These are phyloP conservation scores for Trichophyton benhamiae DNA, from an alignment of 2,329 filamentous ascomycete genomes.

Conservation along the genomic window DNA sequence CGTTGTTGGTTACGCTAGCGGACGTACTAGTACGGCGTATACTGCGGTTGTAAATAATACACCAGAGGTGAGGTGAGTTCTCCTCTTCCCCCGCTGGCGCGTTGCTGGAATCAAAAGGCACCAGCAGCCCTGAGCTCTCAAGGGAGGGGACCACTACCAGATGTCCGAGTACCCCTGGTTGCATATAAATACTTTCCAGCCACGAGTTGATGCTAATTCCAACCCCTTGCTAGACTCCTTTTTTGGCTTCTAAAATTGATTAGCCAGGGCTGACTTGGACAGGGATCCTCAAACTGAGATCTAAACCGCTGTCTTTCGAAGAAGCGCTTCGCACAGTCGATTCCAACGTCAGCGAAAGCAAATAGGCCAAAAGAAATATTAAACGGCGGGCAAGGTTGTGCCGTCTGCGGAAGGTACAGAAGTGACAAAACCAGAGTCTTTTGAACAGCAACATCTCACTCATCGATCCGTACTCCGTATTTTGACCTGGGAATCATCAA, in stretches of 20 bases:
- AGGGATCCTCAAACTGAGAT: slow-evolving; percentile 4
- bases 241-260: slow-evolving; percentile 4
- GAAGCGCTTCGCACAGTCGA: not conserved
- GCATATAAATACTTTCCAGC: slow-evolving; percentile 2
- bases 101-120: not conserved
- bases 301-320: not conserved
- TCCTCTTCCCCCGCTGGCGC: not conserved
- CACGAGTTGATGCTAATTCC: slow-evolving; percentile 1
- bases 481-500: not conserved
- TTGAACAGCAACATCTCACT: not conserved
- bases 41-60: not conserved
- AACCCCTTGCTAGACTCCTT: slow-evolving; percentile 3
- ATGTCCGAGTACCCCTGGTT: slow-evolving; percentile 3
- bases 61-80: not conserved
- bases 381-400: not conserved
- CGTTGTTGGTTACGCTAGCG: slow-evolving; percentile 3
- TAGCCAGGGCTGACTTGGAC: not conserved
- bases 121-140: not conserved
- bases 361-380: not conserved
- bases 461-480: not conserved
- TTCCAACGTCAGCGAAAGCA: not conserved
- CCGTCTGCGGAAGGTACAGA: not conserved
- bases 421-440: not conserved
- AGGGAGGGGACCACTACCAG: not conserved
- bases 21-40: not conserved